Evolutionary conservation across 108 stramenopile genomes (phyloP).

Genomic region (Nitzschia palea): DNA sequence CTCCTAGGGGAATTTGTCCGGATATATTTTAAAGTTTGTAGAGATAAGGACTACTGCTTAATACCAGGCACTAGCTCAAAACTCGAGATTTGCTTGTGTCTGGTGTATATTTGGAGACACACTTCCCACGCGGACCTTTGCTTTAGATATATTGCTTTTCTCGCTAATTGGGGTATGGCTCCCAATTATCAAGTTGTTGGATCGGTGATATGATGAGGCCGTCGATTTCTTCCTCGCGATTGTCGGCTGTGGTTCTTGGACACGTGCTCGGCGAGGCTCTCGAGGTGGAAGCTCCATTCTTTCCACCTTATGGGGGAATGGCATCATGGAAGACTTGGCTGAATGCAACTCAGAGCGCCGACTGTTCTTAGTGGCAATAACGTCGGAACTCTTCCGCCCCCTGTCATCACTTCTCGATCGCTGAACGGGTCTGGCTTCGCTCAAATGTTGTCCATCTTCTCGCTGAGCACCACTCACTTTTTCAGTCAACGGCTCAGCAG

Average conservation of each 20-base stretch:
- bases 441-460: not conserved
- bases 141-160: no score
- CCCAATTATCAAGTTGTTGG: no score
- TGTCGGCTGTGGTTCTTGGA: not conserved
- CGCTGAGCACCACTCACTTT: not conserved
- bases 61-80: no score
- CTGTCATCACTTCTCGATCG: not conserved
- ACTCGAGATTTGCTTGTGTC: no score
- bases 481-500: not conserved
- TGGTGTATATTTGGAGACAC: no score
- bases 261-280: constrained; percentile 8
- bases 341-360: not conserved
- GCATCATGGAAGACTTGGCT: not conserved
- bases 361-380: not conserved
- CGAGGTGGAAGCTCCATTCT: constrained; percentile 6
- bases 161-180: no score
- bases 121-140: no score
- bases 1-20: no score
- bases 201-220: not conserved
- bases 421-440: not conserved
- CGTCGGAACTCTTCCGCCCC: not conserved
- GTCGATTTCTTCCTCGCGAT: constrained; percentile 14
- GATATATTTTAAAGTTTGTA: no score
- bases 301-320: not conserved
- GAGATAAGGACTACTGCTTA: no score